phyloP scores from a whole-genome alignment of 805 yeast species.

The Candida railenensis region DNA sequence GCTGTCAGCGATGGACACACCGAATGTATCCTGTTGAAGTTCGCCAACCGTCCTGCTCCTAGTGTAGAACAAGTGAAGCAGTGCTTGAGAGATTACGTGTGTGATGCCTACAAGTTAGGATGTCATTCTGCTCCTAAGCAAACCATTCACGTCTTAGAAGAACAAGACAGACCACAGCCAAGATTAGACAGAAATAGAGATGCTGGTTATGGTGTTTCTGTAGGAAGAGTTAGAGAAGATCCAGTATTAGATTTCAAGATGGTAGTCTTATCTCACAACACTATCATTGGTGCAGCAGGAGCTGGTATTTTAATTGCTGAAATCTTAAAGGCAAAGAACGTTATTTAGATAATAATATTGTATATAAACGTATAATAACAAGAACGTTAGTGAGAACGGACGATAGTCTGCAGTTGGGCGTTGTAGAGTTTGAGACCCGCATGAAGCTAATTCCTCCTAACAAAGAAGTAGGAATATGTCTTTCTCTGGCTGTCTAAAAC shows the following conservation, averaged over 20 bases:
- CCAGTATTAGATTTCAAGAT: conserved; percentile 92
- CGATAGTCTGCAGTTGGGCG: not conserved
- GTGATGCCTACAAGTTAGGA: conserved; percentile 77
- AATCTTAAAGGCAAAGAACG: conserved; percentile 70
- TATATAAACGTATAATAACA: not conserved
- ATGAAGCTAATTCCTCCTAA: too few relatives aligned
- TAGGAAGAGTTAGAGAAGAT: conserved; percentile 92
- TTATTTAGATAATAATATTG: conserved; percentile 45
- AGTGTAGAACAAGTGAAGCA: conserved; percentile 75
- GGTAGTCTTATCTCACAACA: conserved; percentile 97
- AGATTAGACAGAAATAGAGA: conserved; percentile 96
- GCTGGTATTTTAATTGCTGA: conserved; percentile 96
- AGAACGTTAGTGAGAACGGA: too few relatives aligned
- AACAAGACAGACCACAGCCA: conserved; percentile 94
- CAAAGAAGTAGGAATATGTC: too few relatives aligned
- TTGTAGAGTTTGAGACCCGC: too few relatives aligned
- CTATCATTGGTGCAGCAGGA: conserved; percentile 98
- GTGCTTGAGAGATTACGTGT: conserved; percentile 66
- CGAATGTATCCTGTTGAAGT: conserved; percentile 85
- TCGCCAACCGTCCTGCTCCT: conserved; percentile 82
- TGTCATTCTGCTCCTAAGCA: conserved; percentile 93
- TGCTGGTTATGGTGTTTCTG: conserved; percentile 88
- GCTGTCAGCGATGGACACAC: conserved; percentile 98
- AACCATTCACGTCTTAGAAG: conserved; percentile 88
- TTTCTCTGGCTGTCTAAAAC: too few relatives aligned